These are phyloP conservation scores for Pistacia atlantica DNA, from an alignment of 345 rosid genomes.

Conservation along the genomic window DNA sequence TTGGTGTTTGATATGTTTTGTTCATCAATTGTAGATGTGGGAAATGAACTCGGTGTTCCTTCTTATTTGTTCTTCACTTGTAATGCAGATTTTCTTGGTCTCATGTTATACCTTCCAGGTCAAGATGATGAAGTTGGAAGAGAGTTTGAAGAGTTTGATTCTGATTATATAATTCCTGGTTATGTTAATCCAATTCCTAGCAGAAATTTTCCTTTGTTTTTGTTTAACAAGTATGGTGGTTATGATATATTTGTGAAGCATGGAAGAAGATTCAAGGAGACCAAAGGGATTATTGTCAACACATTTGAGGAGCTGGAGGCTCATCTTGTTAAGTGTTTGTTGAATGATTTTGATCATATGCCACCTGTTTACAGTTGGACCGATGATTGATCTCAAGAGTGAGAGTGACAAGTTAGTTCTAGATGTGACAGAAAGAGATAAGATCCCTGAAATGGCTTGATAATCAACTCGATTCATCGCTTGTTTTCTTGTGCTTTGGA, in stretches of 20 bases:
- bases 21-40: slow-evolving; percentile 35
- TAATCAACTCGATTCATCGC: slow-evolving; percentile 31
- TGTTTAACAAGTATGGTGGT: slow-evolving; percentile 9
- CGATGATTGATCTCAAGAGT: neutral
- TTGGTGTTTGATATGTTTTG: slow-evolving; percentile 41
- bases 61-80: slow-evolving; percentile 37
- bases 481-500: slow-evolving; percentile 40
- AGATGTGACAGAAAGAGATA: neutral
- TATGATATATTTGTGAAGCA: neutral
- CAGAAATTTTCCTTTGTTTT: slow-evolving; percentile 11
- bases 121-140: neutral
- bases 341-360: neutral
- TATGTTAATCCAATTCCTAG: slow-evolving; percentile 24
- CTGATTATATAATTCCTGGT: slow-evolving; percentile 23
- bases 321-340: neutral
- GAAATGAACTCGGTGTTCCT: slow-evolving; percentile 33
- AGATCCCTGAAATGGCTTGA: slow-evolving; percentile 33
- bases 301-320: neutral
- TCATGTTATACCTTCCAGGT: neutral
- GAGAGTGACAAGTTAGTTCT: neutral
- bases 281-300: neutral
- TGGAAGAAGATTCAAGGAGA: neutral
- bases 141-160: neutral
- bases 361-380: slow-evolving; percentile 24
- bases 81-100: slow-evolving; percentile 22